Conservation (phyloP, 805 yeast genomes). For the Yamadazyma endophytica region DNA sequence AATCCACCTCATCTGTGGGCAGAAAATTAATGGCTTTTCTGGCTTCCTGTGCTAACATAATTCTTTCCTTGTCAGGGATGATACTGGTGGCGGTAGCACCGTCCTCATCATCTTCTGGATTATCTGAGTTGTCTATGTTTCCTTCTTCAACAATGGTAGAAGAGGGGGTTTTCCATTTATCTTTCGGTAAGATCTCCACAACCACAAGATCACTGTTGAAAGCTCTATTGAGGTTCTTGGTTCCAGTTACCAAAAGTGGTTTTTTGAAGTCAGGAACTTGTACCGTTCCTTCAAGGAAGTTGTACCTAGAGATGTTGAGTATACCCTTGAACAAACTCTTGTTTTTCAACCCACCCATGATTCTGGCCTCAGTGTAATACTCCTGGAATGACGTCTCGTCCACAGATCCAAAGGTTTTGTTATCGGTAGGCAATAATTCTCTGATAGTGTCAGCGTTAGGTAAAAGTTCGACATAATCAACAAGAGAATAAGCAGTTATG, state of each 20-base stretch:
- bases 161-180: conserved; percentile 86
- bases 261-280: conserved; percentile 67
- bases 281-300: conserved; percentile 83
- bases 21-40: conserved; percentile 50
- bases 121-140: conserved; percentile 53
- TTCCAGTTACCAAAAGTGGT: conserved; percentile 79
- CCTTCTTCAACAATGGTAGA: conserved; percentile 75
- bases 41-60: conserved; percentile 74
- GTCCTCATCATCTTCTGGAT: conserved; percentile 52
- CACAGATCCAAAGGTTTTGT: conserved; percentile 8
- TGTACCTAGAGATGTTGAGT: conserved; percentile 76
- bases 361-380: conserved; percentile 73
- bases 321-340: conserved; percentile 87
- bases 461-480: conserved; percentile 66
- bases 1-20: conserved; percentile 28
- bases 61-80: conserved; percentile 67
- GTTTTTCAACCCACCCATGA: conserved; percentile 85
- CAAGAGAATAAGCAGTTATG: conserved; percentile 51
- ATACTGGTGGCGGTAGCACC: conserved; percentile 23
- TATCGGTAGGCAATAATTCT: conserved; percentile 63
- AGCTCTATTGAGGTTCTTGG: conserved; percentile 81
- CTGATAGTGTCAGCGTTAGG: conserved; percentile 71
- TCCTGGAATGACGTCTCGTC: conserved; percentile 67
- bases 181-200: conserved; percentile 81
- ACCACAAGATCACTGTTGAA: conserved; percentile 91